phyloP scores from a whole-genome alignment of 129 eudicot genomes.

The Pittosporum tobira region DNA sequence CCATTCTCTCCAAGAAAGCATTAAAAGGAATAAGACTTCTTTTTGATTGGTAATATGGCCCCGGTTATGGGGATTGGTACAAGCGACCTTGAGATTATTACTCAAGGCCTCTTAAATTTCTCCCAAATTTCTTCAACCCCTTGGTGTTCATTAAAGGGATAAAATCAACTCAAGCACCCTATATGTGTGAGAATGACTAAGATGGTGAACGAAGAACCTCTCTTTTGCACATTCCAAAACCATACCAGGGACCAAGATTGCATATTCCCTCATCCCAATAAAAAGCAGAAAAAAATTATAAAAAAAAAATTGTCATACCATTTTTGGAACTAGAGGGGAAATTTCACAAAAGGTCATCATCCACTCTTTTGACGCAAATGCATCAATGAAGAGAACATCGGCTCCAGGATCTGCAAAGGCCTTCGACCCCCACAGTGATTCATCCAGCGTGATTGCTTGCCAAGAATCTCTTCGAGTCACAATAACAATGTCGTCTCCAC shows the following conservation, averaged over 20 bases:
- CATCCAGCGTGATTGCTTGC: slow-evolving; percentile 85
- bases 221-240: background rate
- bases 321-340: slow-evolving; percentile 65
- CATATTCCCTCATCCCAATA: background rate
- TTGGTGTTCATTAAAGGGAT: no score
- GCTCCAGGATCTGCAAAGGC: slow-evolving; percentile 95
- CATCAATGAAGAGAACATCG: slow-evolving; percentile 87
- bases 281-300: background rate
- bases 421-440: slow-evolving; percentile 74
- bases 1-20: background rate
- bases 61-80: no score
- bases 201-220: background rate
- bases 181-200: background rate
- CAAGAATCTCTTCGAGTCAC: slow-evolving; percentile 95
- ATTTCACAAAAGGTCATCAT: slow-evolving; percentile 73
- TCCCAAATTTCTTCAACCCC: no score
- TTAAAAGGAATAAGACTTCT: no score
- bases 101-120: no score
- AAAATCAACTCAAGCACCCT: no score
- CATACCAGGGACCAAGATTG: background rate
- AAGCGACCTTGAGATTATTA: no score
- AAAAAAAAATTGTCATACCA: slow-evolving; percentile 50
- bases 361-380: slow-evolving; percentile 83
- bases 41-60: no score
- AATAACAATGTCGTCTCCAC: slow-evolving; percentile 85